Evolutionary conservation across 2,329 filamentous ascomycete species (phyloP).

Genomic region (Fusarium paranaense): DNA sequence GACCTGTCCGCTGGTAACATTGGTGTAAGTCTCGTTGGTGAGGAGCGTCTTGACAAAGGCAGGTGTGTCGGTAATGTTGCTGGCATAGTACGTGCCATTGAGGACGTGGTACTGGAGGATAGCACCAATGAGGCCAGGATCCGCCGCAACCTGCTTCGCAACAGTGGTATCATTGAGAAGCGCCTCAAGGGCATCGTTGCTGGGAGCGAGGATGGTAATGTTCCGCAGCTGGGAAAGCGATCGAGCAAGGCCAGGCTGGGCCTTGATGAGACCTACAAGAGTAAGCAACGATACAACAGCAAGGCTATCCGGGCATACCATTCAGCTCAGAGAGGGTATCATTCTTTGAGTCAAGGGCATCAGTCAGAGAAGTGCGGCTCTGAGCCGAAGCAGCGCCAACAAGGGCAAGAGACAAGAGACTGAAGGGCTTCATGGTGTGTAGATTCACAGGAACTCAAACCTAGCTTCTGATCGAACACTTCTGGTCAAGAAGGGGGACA

Average conservation of each 20-base stretch:
- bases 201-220: conserved; percentile 63
- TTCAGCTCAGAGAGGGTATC: conserved; percentile 42
- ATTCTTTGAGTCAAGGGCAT: conserved; percentile 42
- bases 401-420: conserved; percentile 32
- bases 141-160: conserved; percentile 53
- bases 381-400: conserved; percentile 37
- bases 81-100: conserved; percentile 54
- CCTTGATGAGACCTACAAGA: conserved; percentile 35
- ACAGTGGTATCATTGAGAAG: conserved; percentile 59
- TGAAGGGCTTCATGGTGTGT: conserved; percentile 41
- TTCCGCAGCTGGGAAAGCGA: conserved; percentile 28
- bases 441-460: not conserved
- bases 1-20: conserved; percentile 58
- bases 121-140: conserved; percentile 52
- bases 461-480: conserved; percentile 6
- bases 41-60: conserved; percentile 57
- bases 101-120: conserved; percentile 71
- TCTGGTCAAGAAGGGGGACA: not conserved
- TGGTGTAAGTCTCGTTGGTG: conserved; percentile 53
- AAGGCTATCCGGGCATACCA: conserved; percentile 14
- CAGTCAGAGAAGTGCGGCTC: conserved; percentile 36
- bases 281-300: conserved; percentile 5
- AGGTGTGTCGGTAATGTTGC: conserved; percentile 46
- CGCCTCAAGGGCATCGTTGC: conserved; percentile 63
- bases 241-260: conserved; percentile 39